Conservation (phyloP, 352 stramenopile genomes). For the Phytophthora nicotianae region DNA sequence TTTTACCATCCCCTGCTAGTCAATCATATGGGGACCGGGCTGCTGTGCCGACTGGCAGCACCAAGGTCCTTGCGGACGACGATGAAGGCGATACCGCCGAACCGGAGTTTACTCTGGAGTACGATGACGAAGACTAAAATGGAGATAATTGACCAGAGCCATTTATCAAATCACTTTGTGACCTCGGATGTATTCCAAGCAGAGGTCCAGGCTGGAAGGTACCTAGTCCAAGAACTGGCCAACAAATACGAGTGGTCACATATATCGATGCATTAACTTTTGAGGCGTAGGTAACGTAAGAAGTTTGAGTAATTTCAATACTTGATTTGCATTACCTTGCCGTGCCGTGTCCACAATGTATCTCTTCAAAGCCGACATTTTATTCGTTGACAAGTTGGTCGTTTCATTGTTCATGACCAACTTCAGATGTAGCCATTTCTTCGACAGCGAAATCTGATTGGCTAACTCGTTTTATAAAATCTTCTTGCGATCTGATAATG, state of each 20-base stretch:
- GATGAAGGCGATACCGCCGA: constrained; percentile 61
- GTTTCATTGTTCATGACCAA: too few species aligned
- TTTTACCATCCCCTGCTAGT: constrained; percentile 26
- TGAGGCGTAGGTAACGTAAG: neutral
- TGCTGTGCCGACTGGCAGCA: constrained; percentile 1
- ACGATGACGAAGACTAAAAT: constrained; percentile 77
- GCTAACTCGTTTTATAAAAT: constrained; percentile 13
- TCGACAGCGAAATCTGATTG: constrained; percentile 15
- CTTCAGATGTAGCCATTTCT: constrained; percentile 18
- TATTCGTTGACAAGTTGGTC: too few species aligned
- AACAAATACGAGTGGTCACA: neutral
- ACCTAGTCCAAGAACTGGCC: constrained; percentile 2
- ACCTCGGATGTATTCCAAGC: too few species aligned
- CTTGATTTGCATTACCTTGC: constrained; percentile 3
- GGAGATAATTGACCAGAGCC: constrained; percentile 28
- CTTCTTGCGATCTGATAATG: constrained; percentile 17
- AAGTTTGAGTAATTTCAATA: constrained; percentile 10
- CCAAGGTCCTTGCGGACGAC: constrained; percentile 51
- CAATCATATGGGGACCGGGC: constrained; percentile 24
- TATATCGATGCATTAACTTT: constrained; percentile 1
- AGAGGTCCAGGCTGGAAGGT: constrained; percentile 14
- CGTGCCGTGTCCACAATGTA: too few species aligned
- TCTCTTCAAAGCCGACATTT: too few species aligned
- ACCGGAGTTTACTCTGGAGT: constrained; percentile 77
- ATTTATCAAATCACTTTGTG: constrained; percentile 29